phyloP scores from a whole-genome alignment of 1,139 yeast species.

The Scheffersomyces illinoinensis region DNA sequence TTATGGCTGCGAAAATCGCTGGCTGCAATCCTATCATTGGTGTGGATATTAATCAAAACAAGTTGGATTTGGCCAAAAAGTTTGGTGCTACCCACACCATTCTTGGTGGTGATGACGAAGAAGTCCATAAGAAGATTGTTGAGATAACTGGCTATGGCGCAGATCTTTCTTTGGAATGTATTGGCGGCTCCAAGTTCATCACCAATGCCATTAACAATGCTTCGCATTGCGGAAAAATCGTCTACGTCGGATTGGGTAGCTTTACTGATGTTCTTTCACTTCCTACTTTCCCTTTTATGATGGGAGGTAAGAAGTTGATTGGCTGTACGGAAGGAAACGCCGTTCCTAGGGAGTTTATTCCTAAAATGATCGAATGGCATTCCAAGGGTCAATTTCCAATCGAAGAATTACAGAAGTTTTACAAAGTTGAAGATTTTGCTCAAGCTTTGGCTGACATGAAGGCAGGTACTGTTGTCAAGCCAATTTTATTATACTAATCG shows the following conservation, averaged over 20 bases:
- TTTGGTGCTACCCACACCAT: slow-evolving; percentile 43
- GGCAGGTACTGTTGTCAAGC: slow-evolving; percentile 5
- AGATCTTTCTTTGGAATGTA: slow-evolving; percentile 6
- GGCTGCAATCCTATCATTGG: slow-evolving; percentile 37
- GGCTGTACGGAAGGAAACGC: slow-evolving; percentile 8
- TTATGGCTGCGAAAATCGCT: slow-evolving; percentile 16
- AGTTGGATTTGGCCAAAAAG: slow-evolving; percentile 38
- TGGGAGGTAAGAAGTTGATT: slow-evolving; percentile 6
- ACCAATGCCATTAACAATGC: slow-evolving; percentile 5
- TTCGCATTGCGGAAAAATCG: slow-evolving; percentile 5
- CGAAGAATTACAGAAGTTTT: slow-evolving; percentile 4
- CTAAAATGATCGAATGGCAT: slow-evolving; percentile 7
- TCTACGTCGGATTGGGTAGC: slow-evolving; percentile 5
- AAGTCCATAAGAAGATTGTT: slow-evolving; percentile 24
- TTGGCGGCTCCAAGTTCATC: slow-evolving; percentile 6
- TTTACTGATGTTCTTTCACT: slow-evolving; percentile 2
- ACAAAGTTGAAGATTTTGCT: slow-evolving; percentile 3
- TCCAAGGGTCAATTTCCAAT: slow-evolving; percentile 5
- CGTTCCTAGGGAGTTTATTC: slow-evolving; percentile 5
- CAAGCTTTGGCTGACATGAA: slow-evolving; percentile 7
- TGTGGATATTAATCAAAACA: slow-evolving; percentile 43
- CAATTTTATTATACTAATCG: slow-evolving; percentile 2
- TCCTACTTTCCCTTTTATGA: slow-evolving; percentile 7
- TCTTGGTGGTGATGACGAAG: slow-evolving; percentile 7
- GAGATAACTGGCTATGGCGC: slow-evolving; percentile 16